Percentiles rank a stretch among this genome's conserved stretches.
These are phyloP conservation scores for Gossypium stocksii DNA, from an alignment of 345 rosid genomes.

Conservation along the genomic window DNA sequence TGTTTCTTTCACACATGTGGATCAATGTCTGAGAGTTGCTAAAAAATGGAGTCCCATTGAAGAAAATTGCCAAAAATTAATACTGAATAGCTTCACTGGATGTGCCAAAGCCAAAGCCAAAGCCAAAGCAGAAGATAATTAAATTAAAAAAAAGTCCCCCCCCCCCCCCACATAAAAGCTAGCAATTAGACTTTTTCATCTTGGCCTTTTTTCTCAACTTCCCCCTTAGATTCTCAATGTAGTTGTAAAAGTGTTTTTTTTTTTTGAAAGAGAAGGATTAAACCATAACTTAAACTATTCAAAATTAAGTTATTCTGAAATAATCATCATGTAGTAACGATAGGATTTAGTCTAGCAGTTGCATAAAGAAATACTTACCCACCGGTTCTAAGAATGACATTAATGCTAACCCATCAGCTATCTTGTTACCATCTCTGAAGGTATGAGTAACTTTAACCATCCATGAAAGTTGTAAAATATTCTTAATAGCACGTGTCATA, in stretches of 20 bases:
- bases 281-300: no score
- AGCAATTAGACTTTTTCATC: conserved; percentile 32
- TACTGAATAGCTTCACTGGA: conserved; percentile 32
- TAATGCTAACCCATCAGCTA: no score
- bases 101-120: conserved; percentile 27
- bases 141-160: neutral
- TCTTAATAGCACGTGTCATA: no score
- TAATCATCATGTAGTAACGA: no score
- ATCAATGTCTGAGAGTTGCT: conserved; percentile 31
- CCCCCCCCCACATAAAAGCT: conserved; percentile 12
- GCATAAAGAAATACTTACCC: no score
- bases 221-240: conserved; percentile 30
- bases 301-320: rapidly evolving
- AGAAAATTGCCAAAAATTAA: conserved; percentile 28
- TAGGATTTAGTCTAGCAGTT: rapidly evolving
- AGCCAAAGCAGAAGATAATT: neutral
- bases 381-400: no score
- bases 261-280: no score
- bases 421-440: no score
- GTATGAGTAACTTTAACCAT: no score
- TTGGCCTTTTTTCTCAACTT: conserved; percentile 23
- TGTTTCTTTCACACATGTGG: conserved; percentile 28
- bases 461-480: no score
- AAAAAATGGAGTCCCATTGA: conserved; percentile 17
- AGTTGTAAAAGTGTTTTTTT: conserved; percentile 14